These are phyloP conservation scores for Theobroma cacao DNA, from an alignment of 345 rosid species.

Conservation along the genomic window DNA sequence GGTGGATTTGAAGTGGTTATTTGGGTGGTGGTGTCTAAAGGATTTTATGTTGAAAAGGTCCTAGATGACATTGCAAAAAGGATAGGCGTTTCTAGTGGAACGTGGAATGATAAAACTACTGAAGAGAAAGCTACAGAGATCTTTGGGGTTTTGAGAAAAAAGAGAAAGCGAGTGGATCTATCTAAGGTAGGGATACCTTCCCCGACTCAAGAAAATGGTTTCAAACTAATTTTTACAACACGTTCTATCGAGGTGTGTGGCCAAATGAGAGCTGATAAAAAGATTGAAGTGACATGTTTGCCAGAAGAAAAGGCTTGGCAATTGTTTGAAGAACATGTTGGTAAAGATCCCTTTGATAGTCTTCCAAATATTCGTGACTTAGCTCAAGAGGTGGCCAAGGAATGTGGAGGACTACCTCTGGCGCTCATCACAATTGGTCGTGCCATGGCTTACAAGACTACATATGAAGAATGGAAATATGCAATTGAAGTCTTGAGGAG, in stretches of 20 bases:
- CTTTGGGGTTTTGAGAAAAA: neutral
- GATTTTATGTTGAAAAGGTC: neutral
- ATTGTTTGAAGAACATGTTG: neutral
- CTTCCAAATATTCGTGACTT: neutral
- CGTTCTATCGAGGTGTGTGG: neutral
- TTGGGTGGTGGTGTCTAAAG: neutral
- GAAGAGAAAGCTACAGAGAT: neutral
- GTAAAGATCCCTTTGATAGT: neutral
- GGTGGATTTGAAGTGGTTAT: neutral
- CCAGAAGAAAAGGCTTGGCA: neutral
- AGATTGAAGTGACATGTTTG: neutral
- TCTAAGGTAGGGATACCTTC: neutral
- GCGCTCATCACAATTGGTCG: slow-evolving; percentile 14
- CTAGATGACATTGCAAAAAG: neutral
- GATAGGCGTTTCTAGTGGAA: neutral
- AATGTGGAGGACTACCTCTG: slow-evolving; percentile 27
- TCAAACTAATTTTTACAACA: slow-evolving; percentile 8
- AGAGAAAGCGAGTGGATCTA: slow-evolving; percentile 10
- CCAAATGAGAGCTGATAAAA: neutral
- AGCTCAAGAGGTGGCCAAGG: slow-evolving; percentile 1
- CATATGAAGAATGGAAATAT: neutral
- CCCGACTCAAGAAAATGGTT: neutral
- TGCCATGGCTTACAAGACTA: neutral
- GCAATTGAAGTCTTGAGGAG: neutral
- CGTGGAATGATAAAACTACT: neutral